Base-by-base conservation (phyloP, 495 filamentous ascomycete genomes). In the Neurospora sp. region DNA sequence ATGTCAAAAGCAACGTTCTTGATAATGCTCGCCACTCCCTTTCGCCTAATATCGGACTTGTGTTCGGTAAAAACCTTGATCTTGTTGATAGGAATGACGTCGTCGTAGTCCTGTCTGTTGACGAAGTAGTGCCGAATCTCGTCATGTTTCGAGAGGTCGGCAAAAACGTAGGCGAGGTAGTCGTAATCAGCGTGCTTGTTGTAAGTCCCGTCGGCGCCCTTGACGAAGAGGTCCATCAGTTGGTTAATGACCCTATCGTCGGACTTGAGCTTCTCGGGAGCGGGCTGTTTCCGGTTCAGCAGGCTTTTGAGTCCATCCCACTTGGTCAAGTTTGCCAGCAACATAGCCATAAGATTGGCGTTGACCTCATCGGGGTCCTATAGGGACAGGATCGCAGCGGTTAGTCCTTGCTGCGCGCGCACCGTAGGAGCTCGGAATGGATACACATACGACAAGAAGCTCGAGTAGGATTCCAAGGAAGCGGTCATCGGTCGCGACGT, bases 211-310 rank as follows among this genome's bases (percentile, higher is more conserved):
- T 92, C 90, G 4, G 92, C 89, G 14, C 94, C 94, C 82, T 93
- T 94, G 72, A 98, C 96, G 79, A 98, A 99, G 77, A 95, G 91
- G 79, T 97, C 96, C 76, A 98, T 90, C 22, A 98, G 83, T 78
- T 98, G 96, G 79, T 97, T 93, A 69, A 98, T 88, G 14, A 91
- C 91, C 53, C 89, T 84, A 40, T 89, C 85, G 4, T 91, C 91
- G 4, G 94, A 94, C 27, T 91, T 83, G 35, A 88, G 85, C 18
- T 86, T 85, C 31, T 82, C 81, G 7, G 91, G 90, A 10, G 88
- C 80, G 10, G 82, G 75, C 69, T 92, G 89, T 75, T 90, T 91
- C 37, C 91, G 82, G 3, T 83, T 83, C 16, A 92, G 78, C 35
- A 98, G 81, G 59, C 87, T 87, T 71, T 89, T 88, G 40, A 97